These are phyloP conservation scores for Penstemon barbatus DNA, from an alignment of 257 asterid genomes.

Conservation along the genomic window DNA sequence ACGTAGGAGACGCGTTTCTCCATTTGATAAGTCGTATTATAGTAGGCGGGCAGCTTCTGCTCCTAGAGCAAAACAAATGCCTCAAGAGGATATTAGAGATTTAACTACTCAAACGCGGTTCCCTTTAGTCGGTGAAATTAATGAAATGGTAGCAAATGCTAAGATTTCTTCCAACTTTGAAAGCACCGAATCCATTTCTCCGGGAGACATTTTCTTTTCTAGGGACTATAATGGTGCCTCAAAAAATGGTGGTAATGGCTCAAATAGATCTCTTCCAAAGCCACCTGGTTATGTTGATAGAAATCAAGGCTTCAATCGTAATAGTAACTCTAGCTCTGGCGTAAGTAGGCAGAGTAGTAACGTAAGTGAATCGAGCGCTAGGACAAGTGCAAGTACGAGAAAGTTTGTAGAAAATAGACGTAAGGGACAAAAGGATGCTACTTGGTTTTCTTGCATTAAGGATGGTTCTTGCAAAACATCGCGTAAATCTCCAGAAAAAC, in stretches of 20 bases:
- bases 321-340: slow-evolving; percentile 33
- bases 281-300: slow-evolving; percentile 36
- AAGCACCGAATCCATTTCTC: slow-evolving; percentile 68
- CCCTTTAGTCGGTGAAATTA: slow-evolving; percentile 64
- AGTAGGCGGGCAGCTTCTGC: slow-evolving; percentile 53
- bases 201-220: slow-evolving; percentile 70
- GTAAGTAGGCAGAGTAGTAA: slow-evolving; percentile 58
- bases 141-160: slow-evolving; percentile 63
- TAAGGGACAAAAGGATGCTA: slow-evolving; percentile 53
- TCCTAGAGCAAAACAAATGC: slow-evolving; percentile 41
- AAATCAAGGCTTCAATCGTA: slow-evolving; percentile 26
- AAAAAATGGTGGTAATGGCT: slow-evolving; percentile 26
- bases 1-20: slow-evolving; percentile 44
- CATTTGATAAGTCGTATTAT: slow-evolving; percentile 35
- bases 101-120: slow-evolving; percentile 22
- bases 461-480: slow-evolving; percentile 60
- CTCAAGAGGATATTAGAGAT: slow-evolving; percentile 35
- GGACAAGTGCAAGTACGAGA: slow-evolving; percentile 52
- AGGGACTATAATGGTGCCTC: slow-evolving; percentile 32
- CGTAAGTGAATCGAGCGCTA: slow-evolving; percentile 51
- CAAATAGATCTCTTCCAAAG: slow-evolving; percentile 31
- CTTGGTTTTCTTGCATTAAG: slow-evolving; percentile 73
- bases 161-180: slow-evolving; percentile 42
- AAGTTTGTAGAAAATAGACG: slow-evolving; percentile 56
- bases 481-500: slow-evolving; percentile 58